These are phyloP conservation scores for Solanum etuberosum DNA, from an alignment of 257 asterid species.

Conservation along the genomic window DNA sequence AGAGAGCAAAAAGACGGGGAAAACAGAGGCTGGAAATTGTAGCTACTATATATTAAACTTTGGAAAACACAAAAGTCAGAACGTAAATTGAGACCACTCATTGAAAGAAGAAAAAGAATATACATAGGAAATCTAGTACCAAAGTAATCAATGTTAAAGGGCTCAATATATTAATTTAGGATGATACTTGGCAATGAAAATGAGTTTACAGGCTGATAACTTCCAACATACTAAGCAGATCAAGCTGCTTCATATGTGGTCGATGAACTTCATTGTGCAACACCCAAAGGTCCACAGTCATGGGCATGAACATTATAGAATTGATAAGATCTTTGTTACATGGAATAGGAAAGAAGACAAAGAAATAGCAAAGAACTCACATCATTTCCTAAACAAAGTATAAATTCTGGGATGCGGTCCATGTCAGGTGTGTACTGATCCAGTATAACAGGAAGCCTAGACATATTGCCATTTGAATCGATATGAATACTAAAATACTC, in stretches of 20 bases:
- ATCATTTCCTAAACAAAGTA: slow-evolving; percentile 95
- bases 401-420: slow-evolving; percentile 91
- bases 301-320: not conserved
- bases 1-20: not conserved
- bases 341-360: not conserved
- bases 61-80: not conserved
- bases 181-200: not conserved
- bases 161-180: not conserved
- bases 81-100: not conserved
- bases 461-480: slow-evolving; percentile 60
- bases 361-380: slow-evolving; percentile 33
- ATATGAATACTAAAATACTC: slow-evolving; percentile 72
- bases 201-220: not conserved
- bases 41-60: not conserved
- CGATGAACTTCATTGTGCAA: not conserved
- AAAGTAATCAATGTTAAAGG: not conserved
- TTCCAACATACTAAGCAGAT: not conserved
- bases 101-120: not conserved
- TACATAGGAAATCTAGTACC: not conserved
- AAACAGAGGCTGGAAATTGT: not conserved
- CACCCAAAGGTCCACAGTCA: not conserved
- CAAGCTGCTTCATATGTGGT: not conserved
- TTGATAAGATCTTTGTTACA: not conserved
- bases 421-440: slow-evolving; percentile 97
- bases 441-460: slow-evolving; percentile 83